A percentile compares a stretch with the other conserved stretches of the same genome.
Conservation (phyloP, 805 yeast species). For the Pichia nakasei region DNA sequence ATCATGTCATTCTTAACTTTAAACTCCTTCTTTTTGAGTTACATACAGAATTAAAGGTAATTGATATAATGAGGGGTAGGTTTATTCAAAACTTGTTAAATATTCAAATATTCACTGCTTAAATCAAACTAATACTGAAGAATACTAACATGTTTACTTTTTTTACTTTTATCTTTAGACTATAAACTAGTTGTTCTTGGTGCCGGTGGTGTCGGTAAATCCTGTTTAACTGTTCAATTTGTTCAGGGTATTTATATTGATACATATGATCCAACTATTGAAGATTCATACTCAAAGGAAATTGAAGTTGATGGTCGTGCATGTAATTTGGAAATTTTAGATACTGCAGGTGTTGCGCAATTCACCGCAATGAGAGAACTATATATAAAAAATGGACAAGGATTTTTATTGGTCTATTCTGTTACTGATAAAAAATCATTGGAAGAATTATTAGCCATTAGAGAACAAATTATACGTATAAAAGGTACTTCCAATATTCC, state of each 20-base stretch:
- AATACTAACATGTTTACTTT: neutral
- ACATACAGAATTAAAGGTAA: neutral
- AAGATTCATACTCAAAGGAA: constrained; percentile 87
- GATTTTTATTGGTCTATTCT: constrained; percentile 48
- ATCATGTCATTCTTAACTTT: too few species aligned
- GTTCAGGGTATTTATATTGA: constrained; percentile 87
- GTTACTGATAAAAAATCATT: constrained; percentile 58
- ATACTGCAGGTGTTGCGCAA: constrained; percentile 69
- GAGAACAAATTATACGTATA: constrained; percentile 78
- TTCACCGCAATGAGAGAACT: constrained; percentile 93
- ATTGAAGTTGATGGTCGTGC: constrained; percentile 82
- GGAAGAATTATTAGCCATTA: constrained; percentile 64
- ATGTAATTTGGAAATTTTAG: constrained; percentile 71
- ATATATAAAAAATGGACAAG: constrained; percentile 82
- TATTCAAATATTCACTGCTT: too few species aligned
- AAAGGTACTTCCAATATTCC: constrained; percentile 75
- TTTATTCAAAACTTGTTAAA: too few species aligned
- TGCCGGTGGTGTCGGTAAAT: constrained; percentile 96
- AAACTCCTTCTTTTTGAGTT: neutral
- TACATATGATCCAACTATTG: constrained; percentile 93
- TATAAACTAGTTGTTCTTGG: constrained; percentile 89
- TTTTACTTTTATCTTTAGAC: constrained; percentile 32
- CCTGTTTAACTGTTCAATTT: constrained; percentile 86
- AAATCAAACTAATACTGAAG: too few species aligned
- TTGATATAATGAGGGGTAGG: neutral